A percentile compares a stretch with the other conserved stretches of the same genome.
Evolutionary conservation across 331 rosid species (phyloP).

Genomic region (Phaseolus coccineus): DNA sequence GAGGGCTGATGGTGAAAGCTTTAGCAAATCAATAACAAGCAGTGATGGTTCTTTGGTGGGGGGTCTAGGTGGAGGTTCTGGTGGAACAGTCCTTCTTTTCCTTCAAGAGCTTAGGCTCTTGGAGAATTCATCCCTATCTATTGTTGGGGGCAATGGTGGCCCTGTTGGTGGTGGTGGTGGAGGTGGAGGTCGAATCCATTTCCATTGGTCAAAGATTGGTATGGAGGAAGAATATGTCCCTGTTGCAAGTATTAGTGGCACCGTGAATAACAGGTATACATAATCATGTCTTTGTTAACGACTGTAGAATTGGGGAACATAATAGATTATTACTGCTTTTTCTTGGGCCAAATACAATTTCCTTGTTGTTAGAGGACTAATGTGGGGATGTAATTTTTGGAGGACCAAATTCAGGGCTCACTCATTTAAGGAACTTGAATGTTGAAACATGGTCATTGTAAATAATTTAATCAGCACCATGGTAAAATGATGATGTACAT

Average conservation of each 20-base stretch:
- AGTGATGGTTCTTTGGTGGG: constrained; percentile 74
- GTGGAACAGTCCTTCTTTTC: constrained; percentile 96
- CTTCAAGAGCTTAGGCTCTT: constrained; percentile 89
- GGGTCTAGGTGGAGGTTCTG: constrained; percentile 97
- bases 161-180: constrained; percentile 96
- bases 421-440: constrained; percentile 24
- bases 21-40: constrained; percentile 56
- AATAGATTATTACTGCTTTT: constrained; percentile 26
- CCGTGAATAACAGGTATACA: constrained; percentile 75
- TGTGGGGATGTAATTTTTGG: constrained; percentile 12
- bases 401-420: background rate
- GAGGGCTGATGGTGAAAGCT: constrained; percentile 95
- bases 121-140: constrained; percentile 78
- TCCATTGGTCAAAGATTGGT: constrained; percentile 93
- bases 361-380: constrained; percentile 22
- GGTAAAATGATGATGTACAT: background rate
- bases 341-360: constrained; percentile 21
- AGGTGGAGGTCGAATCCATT: constrained; percentile 99
- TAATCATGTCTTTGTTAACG: constrained; percentile 22
- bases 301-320: constrained; percentile 13
- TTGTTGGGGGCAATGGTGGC: constrained; percentile 91
- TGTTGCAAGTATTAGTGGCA: constrained; percentile 83
- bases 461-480: constrained; percentile 17
- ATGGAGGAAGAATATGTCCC: constrained; percentile 81
- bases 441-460: constrained; percentile 12